phyloP scores from a whole-genome alignment of 257 asterid species.

The Plantago major region DNA sequence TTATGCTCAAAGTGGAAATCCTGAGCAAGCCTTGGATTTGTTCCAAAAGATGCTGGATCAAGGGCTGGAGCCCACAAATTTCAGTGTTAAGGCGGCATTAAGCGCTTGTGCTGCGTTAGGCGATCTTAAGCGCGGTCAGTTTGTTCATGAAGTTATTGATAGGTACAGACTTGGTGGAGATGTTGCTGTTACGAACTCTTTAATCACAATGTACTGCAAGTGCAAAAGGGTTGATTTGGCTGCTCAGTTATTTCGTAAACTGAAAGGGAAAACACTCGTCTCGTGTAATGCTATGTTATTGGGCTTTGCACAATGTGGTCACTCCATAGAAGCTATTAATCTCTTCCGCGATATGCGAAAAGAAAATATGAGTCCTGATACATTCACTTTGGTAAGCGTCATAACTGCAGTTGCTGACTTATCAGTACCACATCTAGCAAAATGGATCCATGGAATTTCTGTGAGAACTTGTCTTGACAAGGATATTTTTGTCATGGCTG shows the following conservation, averaged over 20 bases:
- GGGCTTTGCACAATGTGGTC: slow-evolving; percentile 79
- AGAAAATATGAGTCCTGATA: slow-evolving; percentile 54
- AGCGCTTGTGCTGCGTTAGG: slow-evolving; percentile 63
- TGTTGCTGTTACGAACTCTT: slow-evolving; percentile 61
- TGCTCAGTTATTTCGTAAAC: slow-evolving; percentile 44
- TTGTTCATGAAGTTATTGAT: slow-evolving; percentile 47
- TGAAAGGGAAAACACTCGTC: slow-evolving; percentile 53
- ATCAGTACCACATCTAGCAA: slow-evolving; percentile 72
- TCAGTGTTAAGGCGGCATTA: slow-evolving; percentile 78
- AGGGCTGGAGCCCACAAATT: slow-evolving; percentile 63
- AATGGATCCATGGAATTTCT: slow-evolving; percentile 84
- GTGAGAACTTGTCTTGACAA: slow-evolving; percentile 47
- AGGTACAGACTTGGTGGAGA: slow-evolving; percentile 43
- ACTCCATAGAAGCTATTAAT: slow-evolving; percentile 47
- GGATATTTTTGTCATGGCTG: slow-evolving; percentile 64
- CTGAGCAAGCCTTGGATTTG: slow-evolving; percentile 62
- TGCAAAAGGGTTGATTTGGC: slow-evolving; percentile 68
- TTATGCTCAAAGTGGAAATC: slow-evolving; percentile 65
- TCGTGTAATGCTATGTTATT: slow-evolving; percentile 90
- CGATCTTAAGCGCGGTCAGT: slow-evolving; percentile 56
- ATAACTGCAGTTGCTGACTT: slow-evolving; percentile 77
- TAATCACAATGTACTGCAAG: slow-evolving; percentile 92
- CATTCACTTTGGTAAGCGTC: slow-evolving; percentile 83
- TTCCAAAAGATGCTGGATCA: slow-evolving; percentile 59
- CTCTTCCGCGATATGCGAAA: slow-evolving; percentile 63